A percentile compares a stretch with the other conserved stretches of the same genome.
Evolutionary conservation across 805 yeast species (phyloP).

Genomic region (Metschnikowia noctiluminum): DNA sequence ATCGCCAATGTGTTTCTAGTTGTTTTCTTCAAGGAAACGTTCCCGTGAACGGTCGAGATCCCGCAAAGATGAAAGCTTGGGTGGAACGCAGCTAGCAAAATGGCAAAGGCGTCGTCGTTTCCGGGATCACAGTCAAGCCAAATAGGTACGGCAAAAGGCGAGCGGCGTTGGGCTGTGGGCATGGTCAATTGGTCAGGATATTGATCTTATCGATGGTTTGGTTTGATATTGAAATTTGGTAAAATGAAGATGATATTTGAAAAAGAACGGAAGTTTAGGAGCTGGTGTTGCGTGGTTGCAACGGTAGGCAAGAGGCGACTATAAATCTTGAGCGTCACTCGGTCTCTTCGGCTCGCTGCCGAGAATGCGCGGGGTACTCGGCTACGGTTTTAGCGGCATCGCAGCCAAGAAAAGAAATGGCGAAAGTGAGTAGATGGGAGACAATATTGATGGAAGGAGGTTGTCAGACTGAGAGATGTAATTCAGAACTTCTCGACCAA

Average conservation of each 20-base stretch:
- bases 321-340: too few species aligned
- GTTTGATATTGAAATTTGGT: too few species aligned
- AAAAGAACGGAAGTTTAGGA: neutral
- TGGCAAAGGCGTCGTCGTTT: slow-evolving; percentile 81
- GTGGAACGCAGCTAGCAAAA: slow-evolving; percentile 58
- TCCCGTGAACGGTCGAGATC: slow-evolving; percentile 74
- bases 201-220: too few species aligned
- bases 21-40: slow-evolving; percentile 60
- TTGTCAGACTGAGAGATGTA: too few species aligned
- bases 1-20: slow-evolving; percentile 67
- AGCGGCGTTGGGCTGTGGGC: neutral
- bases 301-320: neutral
- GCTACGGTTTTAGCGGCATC: neutral
- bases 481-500: too few species aligned
- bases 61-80: slow-evolving; percentile 61
- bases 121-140: slow-evolving; percentile 96
- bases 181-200: neutral
- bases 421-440: too few species aligned
- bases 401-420: neutral
- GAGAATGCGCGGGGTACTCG: neutral
- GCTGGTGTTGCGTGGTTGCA: neutral
- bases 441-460: too few species aligned
- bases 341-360: neutral
- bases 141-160: slow-evolving; percentile 43
- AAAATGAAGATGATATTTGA: neutral